Conservation (phyloP, 2,329 filamentous ascomycete genomes). For the Diaporthe caulivora region DNA sequence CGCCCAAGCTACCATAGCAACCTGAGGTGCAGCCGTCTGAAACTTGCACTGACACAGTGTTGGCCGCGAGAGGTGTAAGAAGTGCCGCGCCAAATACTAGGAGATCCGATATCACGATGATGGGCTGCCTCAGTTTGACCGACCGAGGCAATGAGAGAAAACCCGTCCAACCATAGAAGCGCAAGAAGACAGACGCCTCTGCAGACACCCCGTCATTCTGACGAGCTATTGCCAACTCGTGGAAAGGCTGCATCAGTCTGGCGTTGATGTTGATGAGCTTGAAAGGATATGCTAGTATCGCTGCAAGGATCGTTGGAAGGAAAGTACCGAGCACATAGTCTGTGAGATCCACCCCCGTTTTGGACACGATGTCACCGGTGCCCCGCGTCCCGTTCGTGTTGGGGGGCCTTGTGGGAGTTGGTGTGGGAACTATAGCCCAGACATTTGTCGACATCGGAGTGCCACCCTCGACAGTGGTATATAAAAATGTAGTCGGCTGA, state of each 20-base stretch:
- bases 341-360: too few relatives aligned
- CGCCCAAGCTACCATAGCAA: slow-evolving; percentile 28
- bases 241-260: slow-evolving; percentile 38
- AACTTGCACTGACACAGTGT: slow-evolving; percentile 27
- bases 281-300: slow-evolving; percentile 31
- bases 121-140: slow-evolving; percentile 5
- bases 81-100: slow-evolving; percentile 32
- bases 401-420: background rate
- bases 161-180: slow-evolving; percentile 30
- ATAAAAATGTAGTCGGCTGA: background rate
- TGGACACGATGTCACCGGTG: too few relatives aligned
- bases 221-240: slow-evolving; percentile 24
- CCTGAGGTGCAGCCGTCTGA: background rate
- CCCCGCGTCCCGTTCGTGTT: background rate
- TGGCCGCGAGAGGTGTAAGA: slow-evolving; percentile 31
- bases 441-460: background rate
- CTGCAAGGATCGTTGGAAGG: slow-evolving; percentile 35
- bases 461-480: background rate
- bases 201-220: background rate
- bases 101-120: slow-evolving; percentile 34
- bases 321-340: slow-evolving; percentile 36
- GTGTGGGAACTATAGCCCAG: background rate
- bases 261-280: slow-evolving; percentile 39
- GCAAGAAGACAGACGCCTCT: slow-evolving; percentile 21
- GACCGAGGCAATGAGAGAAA: slow-evolving; percentile 17